Base-by-base conservation (phyloP, 768 basidiomycete genomes). In the Lentinula raphanica region DNA sequence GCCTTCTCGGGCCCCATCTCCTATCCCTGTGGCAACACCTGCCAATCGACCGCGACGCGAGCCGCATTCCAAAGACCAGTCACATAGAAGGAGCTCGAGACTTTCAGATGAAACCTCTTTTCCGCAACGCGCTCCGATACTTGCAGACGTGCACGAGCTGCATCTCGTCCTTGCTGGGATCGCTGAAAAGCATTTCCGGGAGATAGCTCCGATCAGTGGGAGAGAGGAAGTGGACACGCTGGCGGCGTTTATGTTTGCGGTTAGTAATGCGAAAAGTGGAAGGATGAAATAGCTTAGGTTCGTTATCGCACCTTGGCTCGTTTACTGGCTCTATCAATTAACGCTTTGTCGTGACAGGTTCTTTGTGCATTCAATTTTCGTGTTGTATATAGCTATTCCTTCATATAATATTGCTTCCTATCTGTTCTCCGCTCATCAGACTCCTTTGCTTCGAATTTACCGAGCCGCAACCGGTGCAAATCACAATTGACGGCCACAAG, bases 161-260 rank as follows among this genome's bases (percentile, higher is more conserved):
- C 86, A 90, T 59, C 74, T 68, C 0, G 78, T 87, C 44, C 71
- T 93, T 32, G 90, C 90, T 2, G 72, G 74, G 7, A 78, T 93
- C 39, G 89, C 84, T 2, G 86, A 90, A 65, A 77, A 77, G 55
- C 91, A 93, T 70, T 92, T 90, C 68, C 76, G 81, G 58, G 83
- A 87, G 38, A 74, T 82, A 58, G 64, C 71, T 12, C 71, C 79
- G 17, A 75, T 78, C 25, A 76, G 69, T 60, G 76, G 77, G 12
- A 76, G 85, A 53, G 86, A 86, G 69, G 91, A 93, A 70, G 84
- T 90, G 48, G 91, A 92, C 60, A 88, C 85, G n/a, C 73, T 92
- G 39, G 87, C 88, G 19, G 81, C 85, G 29, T 92, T 92, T 63
- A 87, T 92, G 87, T 85, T 81, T 63, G 79, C 83, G 15, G 81